phyloP scores from a whole-genome alignment of 169 alveolate genomes.

The Plasmodium cynomolgi region DNA sequence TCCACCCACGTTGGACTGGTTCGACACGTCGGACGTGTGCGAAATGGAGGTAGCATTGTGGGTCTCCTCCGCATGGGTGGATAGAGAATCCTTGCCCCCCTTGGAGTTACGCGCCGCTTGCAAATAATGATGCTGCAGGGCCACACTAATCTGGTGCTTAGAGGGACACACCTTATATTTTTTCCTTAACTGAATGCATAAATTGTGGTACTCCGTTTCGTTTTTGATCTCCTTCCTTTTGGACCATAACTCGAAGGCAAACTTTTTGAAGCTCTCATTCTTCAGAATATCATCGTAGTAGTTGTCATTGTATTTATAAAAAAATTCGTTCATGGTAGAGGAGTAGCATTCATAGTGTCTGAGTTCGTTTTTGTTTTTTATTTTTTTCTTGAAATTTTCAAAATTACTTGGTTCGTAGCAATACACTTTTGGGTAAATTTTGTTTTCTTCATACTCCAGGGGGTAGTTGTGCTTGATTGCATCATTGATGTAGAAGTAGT shows the following conservation, averaged over 20 bases:
- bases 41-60: not conserved
- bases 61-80: not conserved
- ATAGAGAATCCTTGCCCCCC: not conserved
- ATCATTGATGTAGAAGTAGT: conserved; percentile 54
- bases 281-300: conserved; percentile 72
- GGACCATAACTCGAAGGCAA: conserved; percentile 70
- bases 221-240: conserved; percentile 41
- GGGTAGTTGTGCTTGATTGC: conserved; percentile 59
- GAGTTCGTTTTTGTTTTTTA: conserved; percentile 71
- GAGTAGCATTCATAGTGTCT: conserved; percentile 75
- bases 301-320: conserved; percentile 58
- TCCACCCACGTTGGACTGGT: not conserved
- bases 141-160: conserved; percentile 79
- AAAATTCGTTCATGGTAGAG: conserved; percentile 72
- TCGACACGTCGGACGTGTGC: not conserved
- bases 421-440: conserved; percentile 72
- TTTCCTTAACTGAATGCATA: conserved; percentile 75
- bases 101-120: conserved; percentile 13
- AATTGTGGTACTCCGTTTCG: conserved; percentile 51
- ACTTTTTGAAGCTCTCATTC: conserved; percentile 54
- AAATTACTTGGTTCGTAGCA: conserved; percentile 67
- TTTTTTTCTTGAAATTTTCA: conserved; percentile 62
- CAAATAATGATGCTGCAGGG: conserved; percentile 65
- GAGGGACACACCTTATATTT: conserved; percentile 82
- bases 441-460: conserved; percentile 64